Percentiles rank a stretch among this genome's conserved stretches.
Conservation (phyloP, 305 asterid genomes). For the Ilex paraguariensis region DNA sequence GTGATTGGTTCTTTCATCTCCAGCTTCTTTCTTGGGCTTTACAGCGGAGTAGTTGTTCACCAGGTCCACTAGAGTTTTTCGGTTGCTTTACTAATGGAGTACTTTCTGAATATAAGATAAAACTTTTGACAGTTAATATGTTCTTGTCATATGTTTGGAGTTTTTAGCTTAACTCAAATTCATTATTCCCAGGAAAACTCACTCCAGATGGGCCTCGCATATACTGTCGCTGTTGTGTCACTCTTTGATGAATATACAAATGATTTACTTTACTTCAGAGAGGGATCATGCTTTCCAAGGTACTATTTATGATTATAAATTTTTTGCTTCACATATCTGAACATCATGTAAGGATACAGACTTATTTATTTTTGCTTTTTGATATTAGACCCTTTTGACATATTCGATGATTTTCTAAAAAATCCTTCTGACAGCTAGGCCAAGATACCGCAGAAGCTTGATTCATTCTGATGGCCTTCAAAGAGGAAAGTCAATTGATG, state of each 20-base stretch:
- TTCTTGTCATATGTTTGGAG: background rate
- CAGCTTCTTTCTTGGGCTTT: slow-evolving; percentile 74
- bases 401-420: slow-evolving; percentile 19
- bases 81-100: background rate
- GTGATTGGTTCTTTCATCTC: slow-evolving; percentile 58
- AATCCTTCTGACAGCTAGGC: slow-evolving; percentile 72
- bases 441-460: slow-evolving; percentile 56
- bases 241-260: slow-evolving; percentile 80
- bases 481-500: slow-evolving; percentile 26
- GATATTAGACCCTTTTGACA: background rate
- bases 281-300: slow-evolving; percentile 93
- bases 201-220: slow-evolving; percentile 69
- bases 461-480: slow-evolving; percentile 30
- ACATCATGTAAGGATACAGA: background rate
- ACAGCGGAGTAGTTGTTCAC: slow-evolving; percentile 67
- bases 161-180: background rate
- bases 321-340: background rate
- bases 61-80: slow-evolving; percentile 39
- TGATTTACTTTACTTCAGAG: slow-evolving; percentile 65
- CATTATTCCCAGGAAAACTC: slow-evolving; percentile 59
- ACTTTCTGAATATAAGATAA: background rate
- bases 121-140: background rate
- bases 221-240: slow-evolving; percentile 57
- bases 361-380: background rate
- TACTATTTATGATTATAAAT: slow-evolving; percentile 19